These are phyloP conservation scores for Didymella keratinophila DNA, from an alignment of 2,329 filamentous ascomycete genomes.

Conservation along the genomic window DNA sequence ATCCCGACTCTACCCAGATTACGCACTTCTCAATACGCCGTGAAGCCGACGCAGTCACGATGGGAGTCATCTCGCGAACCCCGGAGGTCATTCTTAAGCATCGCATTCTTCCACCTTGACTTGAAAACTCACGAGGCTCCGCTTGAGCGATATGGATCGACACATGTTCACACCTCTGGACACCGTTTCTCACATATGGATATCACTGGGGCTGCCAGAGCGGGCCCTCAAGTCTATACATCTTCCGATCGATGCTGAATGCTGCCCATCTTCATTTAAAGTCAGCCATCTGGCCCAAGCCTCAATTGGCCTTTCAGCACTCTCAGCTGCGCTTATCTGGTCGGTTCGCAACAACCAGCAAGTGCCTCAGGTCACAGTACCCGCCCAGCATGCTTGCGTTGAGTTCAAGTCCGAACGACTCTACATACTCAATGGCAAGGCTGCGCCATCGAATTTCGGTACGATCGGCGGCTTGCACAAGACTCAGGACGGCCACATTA, in stretches of 20 bases:
- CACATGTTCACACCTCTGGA: slow-evolving; percentile 34
- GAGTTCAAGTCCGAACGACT: slow-evolving; percentile 65
- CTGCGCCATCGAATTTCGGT: slow-evolving; percentile 48
- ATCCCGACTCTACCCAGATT: slow-evolving; percentile 2
- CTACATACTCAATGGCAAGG: slow-evolving; percentile 55
- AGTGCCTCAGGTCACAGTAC: slow-evolving; percentile 54
- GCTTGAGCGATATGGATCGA: slow-evolving; percentile 26
- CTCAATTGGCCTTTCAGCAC: slow-evolving; percentile 60
- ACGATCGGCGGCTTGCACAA: slow-evolving; percentile 62
- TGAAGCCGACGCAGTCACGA: background rate
- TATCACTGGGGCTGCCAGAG: slow-evolving; percentile 32
- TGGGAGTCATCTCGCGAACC: background rate
- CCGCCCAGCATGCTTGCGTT: slow-evolving; percentile 56
- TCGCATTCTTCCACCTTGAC: background rate
- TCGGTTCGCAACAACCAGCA: slow-evolving; percentile 40
- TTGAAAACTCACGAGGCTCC: background rate
- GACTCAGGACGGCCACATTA: slow-evolving; percentile 61
- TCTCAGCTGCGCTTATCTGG: slow-evolving; percentile 59
- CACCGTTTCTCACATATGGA: slow-evolving; percentile 45
- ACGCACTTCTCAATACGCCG: background rate
- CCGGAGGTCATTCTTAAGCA: background rate
- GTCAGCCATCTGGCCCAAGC: slow-evolving; percentile 62
- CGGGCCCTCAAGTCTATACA: slow-evolving; percentile 33
- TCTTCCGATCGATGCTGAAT: slow-evolving; percentile 33
- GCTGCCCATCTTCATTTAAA: slow-evolving; percentile 62